Conservation (phyloP, 768 basidiomycete genomes). For the Plicaturopsis crispa region DNA sequence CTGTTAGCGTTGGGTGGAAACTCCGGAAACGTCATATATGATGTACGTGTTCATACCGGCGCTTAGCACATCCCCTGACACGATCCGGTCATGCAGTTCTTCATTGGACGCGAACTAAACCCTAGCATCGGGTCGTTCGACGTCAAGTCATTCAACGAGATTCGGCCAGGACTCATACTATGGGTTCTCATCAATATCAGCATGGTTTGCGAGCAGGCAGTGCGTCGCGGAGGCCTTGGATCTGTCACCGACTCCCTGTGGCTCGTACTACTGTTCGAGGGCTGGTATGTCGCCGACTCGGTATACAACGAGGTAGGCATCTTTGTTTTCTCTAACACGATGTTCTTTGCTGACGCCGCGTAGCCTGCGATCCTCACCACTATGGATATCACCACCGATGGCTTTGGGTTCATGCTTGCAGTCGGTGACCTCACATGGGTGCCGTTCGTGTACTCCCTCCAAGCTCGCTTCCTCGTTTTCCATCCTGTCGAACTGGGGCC, state of each 20-base stretch:
- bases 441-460: constrained; percentile 89
- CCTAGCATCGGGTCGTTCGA: constrained; percentile 71
- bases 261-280: constrained; percentile 80
- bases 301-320: constrained; percentile 79
- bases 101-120: constrained; percentile 91
- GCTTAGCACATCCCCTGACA: constrained; percentile 2
- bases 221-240: constrained; percentile 56
- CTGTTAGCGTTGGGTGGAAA: constrained; percentile 93
- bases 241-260: constrained; percentile 86
- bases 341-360: background rate
- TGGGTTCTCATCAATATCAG: constrained; percentile 89
- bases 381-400: constrained; percentile 97
- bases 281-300: constrained; percentile 79
- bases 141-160: constrained; percentile 71
- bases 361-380: constrained; percentile 86
- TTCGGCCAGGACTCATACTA: constrained; percentile 84
- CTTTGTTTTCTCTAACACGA: constrained; percentile 2
- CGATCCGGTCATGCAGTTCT: constrained; percentile 49
- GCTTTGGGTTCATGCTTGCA: constrained; percentile 97
- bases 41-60: constrained; percentile 45
- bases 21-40: constrained; percentile 79
- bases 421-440: constrained; percentile 92
- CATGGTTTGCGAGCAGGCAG: constrained; percentile 87
- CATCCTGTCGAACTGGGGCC: constrained; percentile 72
- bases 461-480: constrained; percentile 94